Conservation (phyloP, 169 alveolate genomes). For the Miamiensis avidus region DNA sequence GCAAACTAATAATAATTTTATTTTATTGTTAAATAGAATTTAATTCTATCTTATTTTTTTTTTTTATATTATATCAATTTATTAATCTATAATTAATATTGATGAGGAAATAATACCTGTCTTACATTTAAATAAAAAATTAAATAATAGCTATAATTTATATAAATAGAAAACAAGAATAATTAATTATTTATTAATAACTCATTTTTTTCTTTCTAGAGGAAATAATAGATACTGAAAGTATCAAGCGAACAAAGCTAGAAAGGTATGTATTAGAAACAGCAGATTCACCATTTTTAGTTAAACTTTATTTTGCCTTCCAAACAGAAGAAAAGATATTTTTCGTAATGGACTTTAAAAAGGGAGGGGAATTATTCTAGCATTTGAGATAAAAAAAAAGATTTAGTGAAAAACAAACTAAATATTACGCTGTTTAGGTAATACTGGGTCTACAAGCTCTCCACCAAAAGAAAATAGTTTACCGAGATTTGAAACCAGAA, state of each 20-base stretch:
- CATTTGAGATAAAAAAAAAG: constrained; percentile 17
- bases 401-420: constrained; percentile 45
- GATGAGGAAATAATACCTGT: too few relatives aligned
- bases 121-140: too few relatives aligned
- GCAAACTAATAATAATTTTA: too few relatives aligned
- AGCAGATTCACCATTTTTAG: constrained; percentile 82
- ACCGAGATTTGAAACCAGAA: constrained; percentile 80
- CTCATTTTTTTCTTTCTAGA: too few relatives aligned
- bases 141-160: too few relatives aligned
- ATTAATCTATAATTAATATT: too few relatives aligned
- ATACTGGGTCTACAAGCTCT: constrained; percentile 66
- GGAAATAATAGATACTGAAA: background rate
- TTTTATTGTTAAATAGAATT: too few relatives aligned
- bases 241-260: background rate
- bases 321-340: constrained; percentile 73
- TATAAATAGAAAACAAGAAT: too few relatives aligned
- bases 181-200: too few relatives aligned
- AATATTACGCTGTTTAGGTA: constrained; percentile 66
- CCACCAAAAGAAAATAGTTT: constrained; percentile 65
- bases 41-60: too few relatives aligned
- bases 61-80: too few relatives aligned
- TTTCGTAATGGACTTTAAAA: constrained; percentile 67
- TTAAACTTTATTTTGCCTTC: constrained; percentile 80
- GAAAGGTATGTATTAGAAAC: constrained; percentile 84
- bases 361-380: constrained; percentile 42